A percentile compares a stretch with the other conserved stretches of the same genome.
These are phyloP conservation scores for Malassezia equina DNA, from an alignment of 1,284 basidiomycete genomes.

Conservation along the genomic window DNA sequence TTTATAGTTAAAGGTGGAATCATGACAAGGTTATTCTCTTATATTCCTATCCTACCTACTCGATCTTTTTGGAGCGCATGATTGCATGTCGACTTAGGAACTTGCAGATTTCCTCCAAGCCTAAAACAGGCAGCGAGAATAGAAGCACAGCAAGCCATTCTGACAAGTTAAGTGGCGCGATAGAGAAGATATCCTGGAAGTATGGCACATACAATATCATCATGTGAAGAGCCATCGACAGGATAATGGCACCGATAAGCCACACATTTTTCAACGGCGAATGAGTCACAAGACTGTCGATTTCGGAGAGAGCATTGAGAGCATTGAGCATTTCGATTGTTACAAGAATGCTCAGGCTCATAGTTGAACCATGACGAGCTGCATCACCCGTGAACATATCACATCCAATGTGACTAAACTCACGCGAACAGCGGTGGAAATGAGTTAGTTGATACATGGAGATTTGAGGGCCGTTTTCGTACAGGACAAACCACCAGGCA, in stretches of 20 bases:
- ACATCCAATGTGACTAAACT: slow-evolving; percentile 82
- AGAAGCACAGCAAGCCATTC: slow-evolving; percentile 93
- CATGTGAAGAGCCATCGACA: slow-evolving; percentile 76
- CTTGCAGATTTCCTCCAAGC: slow-evolving; percentile 86
- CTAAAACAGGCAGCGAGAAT: slow-evolving; percentile 75
- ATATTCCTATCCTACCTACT: not conserved
- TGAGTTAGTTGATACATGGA: slow-evolving; percentile 79
- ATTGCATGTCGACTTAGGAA: slow-evolving; percentile 54
- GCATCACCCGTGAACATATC: slow-evolving; percentile 79
- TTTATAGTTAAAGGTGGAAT: not conserved
- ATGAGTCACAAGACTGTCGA: slow-evolving; percentile 76
- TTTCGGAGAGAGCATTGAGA: slow-evolving; percentile 96
- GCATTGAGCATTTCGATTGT: slow-evolving; percentile 99
- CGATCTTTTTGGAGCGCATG: not conserved
- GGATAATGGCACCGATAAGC: slow-evolving; percentile 58
- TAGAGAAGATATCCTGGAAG: slow-evolving; percentile 58
- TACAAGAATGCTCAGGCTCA: slow-evolving; percentile 86
- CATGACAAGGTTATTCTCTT: not conserved
- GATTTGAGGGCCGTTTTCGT: slow-evolving; percentile 80
- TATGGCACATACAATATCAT: slow-evolving; percentile 26
- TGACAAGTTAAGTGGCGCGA: slow-evolving; percentile 75
- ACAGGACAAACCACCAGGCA: slow-evolving; percentile 97
- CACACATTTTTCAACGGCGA: slow-evolving; percentile 89
- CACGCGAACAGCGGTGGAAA: slow-evolving; percentile 54
- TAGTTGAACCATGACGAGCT: slow-evolving; percentile 73